These are phyloP conservation scores for Entrophospora sp. DNA, from an alignment of 192 early-diverging fungal genomes.

Conservation along the genomic window DNA sequence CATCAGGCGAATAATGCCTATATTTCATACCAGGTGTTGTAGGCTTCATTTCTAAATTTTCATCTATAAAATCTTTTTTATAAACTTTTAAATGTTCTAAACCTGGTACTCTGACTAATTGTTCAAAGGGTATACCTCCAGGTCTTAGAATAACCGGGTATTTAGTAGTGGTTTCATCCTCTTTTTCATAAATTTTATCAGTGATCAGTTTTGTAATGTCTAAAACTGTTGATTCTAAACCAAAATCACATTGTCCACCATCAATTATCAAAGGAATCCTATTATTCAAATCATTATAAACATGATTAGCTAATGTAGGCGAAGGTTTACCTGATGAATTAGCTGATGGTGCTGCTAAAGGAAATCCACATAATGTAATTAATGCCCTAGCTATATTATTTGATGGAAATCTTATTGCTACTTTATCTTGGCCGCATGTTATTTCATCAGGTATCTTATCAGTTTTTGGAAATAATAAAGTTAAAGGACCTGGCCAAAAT, in stretches of 20 bases:
- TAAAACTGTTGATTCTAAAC: conserved; percentile 91
- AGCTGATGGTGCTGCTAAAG: conserved; percentile 96
- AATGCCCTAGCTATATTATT: conserved; percentile 86
- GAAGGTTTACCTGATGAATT: conserved; percentile 94
- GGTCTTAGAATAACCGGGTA: conserved; percentile 79
- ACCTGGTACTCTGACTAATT: conserved; percentile 48
- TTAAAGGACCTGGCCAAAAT: conserved; percentile 93
- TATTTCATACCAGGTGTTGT: conserved; percentile 99
- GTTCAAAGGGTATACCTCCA: conserved; percentile 85
- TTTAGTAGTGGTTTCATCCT: conserved; percentile 56
- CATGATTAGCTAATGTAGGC: conserved; percentile 87
- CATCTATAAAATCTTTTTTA: conserved; percentile 63
- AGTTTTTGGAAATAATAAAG: conserved; percentile 75
- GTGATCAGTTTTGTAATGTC: too few species aligned
- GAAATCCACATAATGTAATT: conserved; percentile 74
- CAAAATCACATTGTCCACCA: conserved; percentile 77
- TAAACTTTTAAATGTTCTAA: conserved; percentile 69
- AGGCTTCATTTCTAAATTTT: conserved; percentile 63
- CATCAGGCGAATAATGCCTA: conserved; percentile 90
- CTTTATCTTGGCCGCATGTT: conserved; percentile 75
- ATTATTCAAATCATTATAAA: conserved; percentile 66
- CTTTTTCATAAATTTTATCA: too few species aligned
- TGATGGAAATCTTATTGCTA: conserved; percentile 86
- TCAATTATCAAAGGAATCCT: conserved; percentile 86
- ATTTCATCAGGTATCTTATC: conserved; percentile 63